Base-by-base conservation (phyloP, 129 eudicot species). In the Kitagawia praeruptora region DNA sequence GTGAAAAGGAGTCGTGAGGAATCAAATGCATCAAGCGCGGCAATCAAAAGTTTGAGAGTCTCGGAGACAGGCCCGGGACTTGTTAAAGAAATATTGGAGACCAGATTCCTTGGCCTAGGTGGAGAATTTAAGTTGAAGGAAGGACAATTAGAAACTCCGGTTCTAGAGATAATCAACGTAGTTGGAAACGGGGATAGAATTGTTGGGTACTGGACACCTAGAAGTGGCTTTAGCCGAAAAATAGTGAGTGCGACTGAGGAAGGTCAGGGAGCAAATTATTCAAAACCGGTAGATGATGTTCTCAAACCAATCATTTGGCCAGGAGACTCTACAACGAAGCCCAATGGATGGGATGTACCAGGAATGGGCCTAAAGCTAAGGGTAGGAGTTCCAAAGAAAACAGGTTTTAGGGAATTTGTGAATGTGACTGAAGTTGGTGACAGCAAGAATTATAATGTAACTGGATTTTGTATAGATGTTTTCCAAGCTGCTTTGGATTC, bases 281-380 rank as follows among this genome's bases (percentile, higher is more conserved):
- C 66, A 56, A 23, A 23, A 56, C 28, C 66, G 4, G 66, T 56
- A 7, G 66, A 58, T 8, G 25, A n/a, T n/a, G 67, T 58, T 58
- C 34, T 58, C 91, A 93, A 1, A 92, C 67, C 67, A 58, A 58
- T 58, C 67, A 58, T 58, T n/a, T 58, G 67, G 67, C 67, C 67
- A n/a, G 67, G 94, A 18, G 92, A 78, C 25, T 28, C 70, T 15
- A 38, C 71, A 4, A 2, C 14, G 44, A 28, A 58, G 3, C 94
- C 97, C 0, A 87, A 75, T 28, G 97, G 97, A 47, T 92, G 92
- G 94, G 89, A 79, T 21, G 41, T 80, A 12, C 87, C 88, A 7
- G 42, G 85, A 42, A 85, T 49, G 15, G 85, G 83, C 15, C 66
- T 81, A 58, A 85, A 80, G 14, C 54, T 87, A 58, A 53, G 88